Conservation (phyloP, 345 rosid species). For the Trapa bicornis region DNA sequence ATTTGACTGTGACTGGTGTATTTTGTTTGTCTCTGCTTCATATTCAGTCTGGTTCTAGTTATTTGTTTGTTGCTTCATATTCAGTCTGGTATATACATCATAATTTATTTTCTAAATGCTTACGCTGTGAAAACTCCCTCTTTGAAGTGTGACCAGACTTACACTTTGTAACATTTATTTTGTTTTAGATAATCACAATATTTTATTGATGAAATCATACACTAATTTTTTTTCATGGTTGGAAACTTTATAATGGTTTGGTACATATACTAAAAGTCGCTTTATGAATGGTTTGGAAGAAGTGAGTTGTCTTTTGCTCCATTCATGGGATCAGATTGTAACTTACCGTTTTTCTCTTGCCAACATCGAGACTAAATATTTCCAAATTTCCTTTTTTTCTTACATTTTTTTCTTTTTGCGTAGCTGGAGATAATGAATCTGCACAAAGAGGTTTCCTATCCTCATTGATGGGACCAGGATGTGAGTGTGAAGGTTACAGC, state of each 20-base stretch:
- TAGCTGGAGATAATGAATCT: constrained; percentile 22
- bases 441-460: constrained; percentile 48
- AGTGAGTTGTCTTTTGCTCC: background rate
- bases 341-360: background rate
- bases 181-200: background rate
- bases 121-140: background rate
- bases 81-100: background rate
- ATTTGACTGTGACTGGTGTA: background rate
- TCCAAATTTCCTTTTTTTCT: constrained; percentile 2
- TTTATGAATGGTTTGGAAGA: background rate
- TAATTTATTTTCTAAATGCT: background rate
- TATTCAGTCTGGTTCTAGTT: background rate
- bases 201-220: background rate
- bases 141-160: background rate
- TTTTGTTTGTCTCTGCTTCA: background rate
- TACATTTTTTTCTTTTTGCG: constrained; percentile 5
- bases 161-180: background rate
- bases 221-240: background rate
- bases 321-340: background rate
- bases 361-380: background rate
- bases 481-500: constrained; percentile 84
- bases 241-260: background rate
- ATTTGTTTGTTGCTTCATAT: background rate
- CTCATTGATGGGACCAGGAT: constrained; percentile 65
- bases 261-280: background rate